These are phyloP conservation scores for Aspergillus puulaauensis DNA, from an alignment of 2,329 filamentous ascomycete species.

Conservation along the genomic window DNA sequence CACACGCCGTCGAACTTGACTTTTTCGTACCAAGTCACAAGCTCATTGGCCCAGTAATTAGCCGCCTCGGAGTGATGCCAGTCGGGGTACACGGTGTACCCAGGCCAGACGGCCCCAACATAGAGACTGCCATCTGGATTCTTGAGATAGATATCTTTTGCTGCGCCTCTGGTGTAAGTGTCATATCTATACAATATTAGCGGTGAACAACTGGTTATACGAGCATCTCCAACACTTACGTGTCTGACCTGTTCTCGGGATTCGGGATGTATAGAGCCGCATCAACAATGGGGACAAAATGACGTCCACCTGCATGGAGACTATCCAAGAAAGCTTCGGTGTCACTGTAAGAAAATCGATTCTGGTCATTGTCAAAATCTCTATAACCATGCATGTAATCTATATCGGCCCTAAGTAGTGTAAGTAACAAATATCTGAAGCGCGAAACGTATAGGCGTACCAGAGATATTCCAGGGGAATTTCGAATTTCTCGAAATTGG, in stretches of 20 bases:
- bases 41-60: conserved; percentile 59
- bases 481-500: conserved; percentile 53
- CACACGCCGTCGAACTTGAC: conserved; percentile 55
- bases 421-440: background rate
- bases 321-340: conserved; percentile 53
- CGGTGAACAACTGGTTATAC: background rate
- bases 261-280: conserved; percentile 71
- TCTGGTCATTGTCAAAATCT: conserved; percentile 58
- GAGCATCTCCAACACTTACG: conserved; percentile 46
- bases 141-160: conserved; percentile 50
- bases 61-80: conserved; percentile 60
- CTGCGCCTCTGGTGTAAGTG: conserved; percentile 52
- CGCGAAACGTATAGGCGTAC: conserved; percentile 20
- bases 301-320: conserved; percentile 55
- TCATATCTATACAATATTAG: conserved; percentile 44
- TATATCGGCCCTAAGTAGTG: conserved; percentile 40
- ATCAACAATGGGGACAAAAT: conserved; percentile 63
- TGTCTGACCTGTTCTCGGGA: conserved; percentile 65
- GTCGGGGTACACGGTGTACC: conserved; percentile 62
- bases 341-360: conserved; percentile 51
- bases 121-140: conserved; percentile 57
- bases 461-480: conserved; percentile 58
- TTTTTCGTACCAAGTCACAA: conserved; percentile 53
- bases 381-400: conserved; percentile 62
- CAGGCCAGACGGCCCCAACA: conserved; percentile 57